These are phyloP conservation scores for Claviceps sp. DNA, from an alignment of 2,329 filamentous ascomycete species.

Conservation along the genomic window DNA sequence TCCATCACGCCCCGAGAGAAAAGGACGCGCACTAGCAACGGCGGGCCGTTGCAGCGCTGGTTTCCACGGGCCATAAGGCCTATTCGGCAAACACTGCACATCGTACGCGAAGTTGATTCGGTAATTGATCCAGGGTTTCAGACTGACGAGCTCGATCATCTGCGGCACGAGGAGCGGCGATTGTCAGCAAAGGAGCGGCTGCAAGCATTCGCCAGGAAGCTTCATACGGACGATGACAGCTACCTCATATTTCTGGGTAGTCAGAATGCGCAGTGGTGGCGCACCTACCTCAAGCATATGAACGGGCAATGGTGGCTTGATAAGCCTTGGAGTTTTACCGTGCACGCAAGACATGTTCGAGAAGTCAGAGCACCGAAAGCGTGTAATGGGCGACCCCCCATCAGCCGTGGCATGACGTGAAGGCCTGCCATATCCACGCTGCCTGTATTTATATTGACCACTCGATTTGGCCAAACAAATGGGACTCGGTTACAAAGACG, in stretches of 20 bases:
- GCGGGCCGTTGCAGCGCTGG: slow-evolving; percentile 11
- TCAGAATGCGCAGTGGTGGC: slow-evolving; percentile 16
- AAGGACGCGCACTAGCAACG: slow-evolving; percentile 10
- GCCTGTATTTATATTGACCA: background rate
- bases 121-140: slow-evolving; percentile 15
- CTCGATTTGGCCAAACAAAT: too few species aligned
- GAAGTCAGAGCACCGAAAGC: background rate
- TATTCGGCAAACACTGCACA: slow-evolving; percentile 14
- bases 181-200: slow-evolving; percentile 10
- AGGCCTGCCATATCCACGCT: background rate
- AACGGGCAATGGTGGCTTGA: slow-evolving; percentile 17
- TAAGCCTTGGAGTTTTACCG: slow-evolving; percentile 14
- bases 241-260: slow-evolving; percentile 15
- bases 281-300: slow-evolving; percentile 12
- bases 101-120: slow-evolving; percentile 14
- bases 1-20: slow-evolving; percentile 10
- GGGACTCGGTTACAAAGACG: too few species aligned
- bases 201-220: slow-evolving; percentile 9
- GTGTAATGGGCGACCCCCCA: background rate
- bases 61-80: slow-evolving; percentile 11
- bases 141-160: slow-evolving; percentile 13
- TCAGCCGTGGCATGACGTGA: background rate
- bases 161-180: slow-evolving; percentile 10
- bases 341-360: slow-evolving; percentile 8
- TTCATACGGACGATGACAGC: slow-evolving; percentile 12